Evolutionary conservation across 345 rosid genomes (phyloP), one percentile per base, ranked within the genome.

Genomic region (Heritiera littoralis): DNA sequence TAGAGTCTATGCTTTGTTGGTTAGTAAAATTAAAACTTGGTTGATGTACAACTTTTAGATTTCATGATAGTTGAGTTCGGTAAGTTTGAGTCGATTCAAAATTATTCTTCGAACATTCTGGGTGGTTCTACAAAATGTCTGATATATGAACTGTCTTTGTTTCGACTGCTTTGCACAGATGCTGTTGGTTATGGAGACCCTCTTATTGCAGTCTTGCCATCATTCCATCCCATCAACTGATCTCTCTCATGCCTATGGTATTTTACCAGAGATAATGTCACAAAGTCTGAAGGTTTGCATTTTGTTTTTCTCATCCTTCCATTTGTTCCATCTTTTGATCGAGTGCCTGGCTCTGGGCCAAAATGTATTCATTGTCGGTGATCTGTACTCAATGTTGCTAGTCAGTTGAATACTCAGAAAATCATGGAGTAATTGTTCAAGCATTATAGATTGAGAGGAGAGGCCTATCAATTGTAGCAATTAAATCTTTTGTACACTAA

Each of bases 141-240:
- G 66, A 63, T 30, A 30, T 12, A 12, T 5, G 12, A 52, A 30
- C 23, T 74, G 32, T n/a, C 35, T 5, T 41, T 75, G 18, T 23
- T 68, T 58, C 6, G 23, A 52, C 58, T 40, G 17, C 70, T 20
- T 56, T 61, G 18, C 78, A 56, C 96, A 95, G 99, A 92, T 48
- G 86, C 92, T 7, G 90, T 93, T 77, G 98, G 98, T 23, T 95
- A 86, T 41, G 98, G 97, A 72, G 97, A 93, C 81, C 96, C 98
- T 64, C 87, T 95, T 6, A 84, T 95, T 5, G 99, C 99, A 2
- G 89, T 95, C 79, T 80, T 95, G 85, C 96, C 98, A 72, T 92
- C 97, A 15, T 95, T 93, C 74, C 95, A 84, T 41, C 89, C 81
- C 75, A 93, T 92, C 83, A 41, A 83, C 49, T 76, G 61, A 76